Evolutionary conservation across 768 basidiomycete species (phyloP).

Genomic region (Dacryopinax spathularia): DNA sequence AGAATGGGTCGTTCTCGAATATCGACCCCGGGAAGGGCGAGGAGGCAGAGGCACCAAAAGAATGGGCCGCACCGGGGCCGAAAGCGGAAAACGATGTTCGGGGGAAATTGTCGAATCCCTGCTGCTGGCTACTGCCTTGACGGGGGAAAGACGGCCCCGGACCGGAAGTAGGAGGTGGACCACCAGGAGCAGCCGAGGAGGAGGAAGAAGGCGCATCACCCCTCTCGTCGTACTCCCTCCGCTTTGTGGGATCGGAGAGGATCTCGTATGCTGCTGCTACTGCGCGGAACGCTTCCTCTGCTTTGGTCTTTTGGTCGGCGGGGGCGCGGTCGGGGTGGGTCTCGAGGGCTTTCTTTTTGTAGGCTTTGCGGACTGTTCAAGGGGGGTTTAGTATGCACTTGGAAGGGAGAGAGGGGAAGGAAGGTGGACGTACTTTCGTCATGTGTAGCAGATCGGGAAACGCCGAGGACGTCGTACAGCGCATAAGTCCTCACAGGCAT

Average conservation of each 20-base stretch:
- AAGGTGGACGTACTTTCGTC: conserved; percentile 9
- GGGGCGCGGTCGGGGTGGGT: conserved; percentile 13
- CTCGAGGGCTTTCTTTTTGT: conserved; percentile 8
- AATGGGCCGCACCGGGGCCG: too few relatives aligned
- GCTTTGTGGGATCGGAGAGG: conserved; percentile 7
- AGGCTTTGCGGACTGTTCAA: conserved; percentile 11
- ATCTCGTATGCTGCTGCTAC: conserved; percentile 12
- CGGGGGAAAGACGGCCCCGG: too few relatives aligned
- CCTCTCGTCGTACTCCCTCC: conserved; percentile 9
- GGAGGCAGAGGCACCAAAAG: neutral
- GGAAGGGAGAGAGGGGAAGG: neutral
- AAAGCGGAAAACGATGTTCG: too few relatives aligned
- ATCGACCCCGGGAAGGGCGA: neutral
- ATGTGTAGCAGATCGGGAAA: conserved; percentile 7
- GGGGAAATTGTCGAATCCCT: too few relatives aligned
- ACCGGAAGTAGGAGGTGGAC: too few relatives aligned
- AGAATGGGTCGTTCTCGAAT: neutral
- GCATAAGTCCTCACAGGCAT: conserved; percentile 4
- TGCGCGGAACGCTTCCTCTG: conserved; percentile 11
- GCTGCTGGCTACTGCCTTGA: too few relatives aligned
- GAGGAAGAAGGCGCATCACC: neutral
- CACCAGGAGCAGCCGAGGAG: neutral
- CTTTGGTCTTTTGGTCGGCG: conserved; percentile 8
- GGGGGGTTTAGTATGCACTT: neutral
- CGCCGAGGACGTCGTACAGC: conserved; percentile 11